Conservation (phyloP, 2,329 filamentous ascomycete species). For the Niveomyces coronatus region DNA sequence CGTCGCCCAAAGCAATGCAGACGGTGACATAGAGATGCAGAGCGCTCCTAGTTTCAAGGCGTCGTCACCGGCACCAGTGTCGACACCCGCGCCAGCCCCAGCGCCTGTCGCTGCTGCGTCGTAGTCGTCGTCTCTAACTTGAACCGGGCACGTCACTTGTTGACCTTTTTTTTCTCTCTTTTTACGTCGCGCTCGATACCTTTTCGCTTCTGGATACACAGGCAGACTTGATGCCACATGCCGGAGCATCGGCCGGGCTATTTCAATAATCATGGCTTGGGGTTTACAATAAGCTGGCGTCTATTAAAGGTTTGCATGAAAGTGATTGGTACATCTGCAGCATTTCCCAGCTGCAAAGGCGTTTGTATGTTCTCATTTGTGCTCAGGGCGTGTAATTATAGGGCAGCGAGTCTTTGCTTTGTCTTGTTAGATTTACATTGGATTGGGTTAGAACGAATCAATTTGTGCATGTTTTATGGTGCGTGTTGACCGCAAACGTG, state of each 20-base stretch:
- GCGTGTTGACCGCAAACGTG: too few relatives aligned
- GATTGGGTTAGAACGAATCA: conserved; percentile 6
- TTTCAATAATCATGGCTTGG: background rate
- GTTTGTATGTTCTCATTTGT: background rate
- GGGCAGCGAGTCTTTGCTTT: conserved; percentile 1
- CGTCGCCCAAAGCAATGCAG: conserved; percentile 32
- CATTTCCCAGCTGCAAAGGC: background rate
- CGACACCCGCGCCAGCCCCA: conserved; percentile 25
- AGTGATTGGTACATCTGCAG: background rate
- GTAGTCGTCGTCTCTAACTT: conserved; percentile 11
- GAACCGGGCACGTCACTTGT: background rate
- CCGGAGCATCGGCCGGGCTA: background rate
- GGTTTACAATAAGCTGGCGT: background rate
- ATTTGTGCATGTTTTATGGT: too few relatives aligned
- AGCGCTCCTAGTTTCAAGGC: conserved; percentile 41
- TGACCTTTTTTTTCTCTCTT: background rate
- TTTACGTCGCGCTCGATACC: too few relatives aligned
- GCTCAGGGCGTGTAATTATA: conserved; percentile 6
- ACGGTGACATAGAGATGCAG: conserved; percentile 41
- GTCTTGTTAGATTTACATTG: too few relatives aligned
- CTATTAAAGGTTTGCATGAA: background rate
- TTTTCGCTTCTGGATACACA: too few relatives aligned
- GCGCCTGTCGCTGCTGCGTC: conserved; percentile 37
- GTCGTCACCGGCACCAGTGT: conserved; percentile 36
- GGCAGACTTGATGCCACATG: background rate